Percentiles rank a stretch among this genome's conserved stretches.
Evolutionary conservation across 2,329 filamentous ascomycete species (phyloP).

Genomic region (Madurella mycetomatis): DNA sequence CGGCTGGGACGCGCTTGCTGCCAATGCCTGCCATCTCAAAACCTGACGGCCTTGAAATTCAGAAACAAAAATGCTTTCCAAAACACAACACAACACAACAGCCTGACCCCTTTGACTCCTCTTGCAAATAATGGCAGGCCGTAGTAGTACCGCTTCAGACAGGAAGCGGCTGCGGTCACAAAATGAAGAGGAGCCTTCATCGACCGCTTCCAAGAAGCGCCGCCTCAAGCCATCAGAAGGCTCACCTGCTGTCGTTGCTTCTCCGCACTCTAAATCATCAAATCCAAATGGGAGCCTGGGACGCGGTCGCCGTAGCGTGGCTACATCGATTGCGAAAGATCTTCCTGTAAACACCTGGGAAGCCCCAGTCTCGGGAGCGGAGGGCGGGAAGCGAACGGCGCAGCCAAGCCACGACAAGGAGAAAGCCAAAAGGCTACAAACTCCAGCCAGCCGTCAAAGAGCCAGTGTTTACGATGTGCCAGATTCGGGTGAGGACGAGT

Average conservation of each 20-base stretch:
- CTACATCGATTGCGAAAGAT: not conserved
- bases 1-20: not conserved
- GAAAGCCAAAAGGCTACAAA: conserved; percentile 1
- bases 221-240: conserved; percentile 6
- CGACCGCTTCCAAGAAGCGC: conserved; percentile 17
- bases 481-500: conserved; percentile 25
- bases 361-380: not conserved
- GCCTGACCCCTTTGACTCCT: not conserved
- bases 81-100: not conserved
- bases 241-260: not conserved
- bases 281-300: not conserved
- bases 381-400: not conserved
- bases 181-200: conserved; percentile 17
- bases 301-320: not conserved
- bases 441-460: conserved; percentile 3
- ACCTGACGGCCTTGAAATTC: no score
- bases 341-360: not conserved
- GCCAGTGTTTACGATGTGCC: conserved; percentile 27
- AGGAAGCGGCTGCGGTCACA: conserved; percentile 16
- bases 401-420: not conserved
- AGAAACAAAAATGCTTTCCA: not conserved
- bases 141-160: not conserved
- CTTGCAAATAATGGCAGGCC: not conserved
- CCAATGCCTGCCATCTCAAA: not conserved
- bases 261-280: not conserved